phyloP scores from a whole-genome alignment of 108 stramenopile genomes.

The Mayamaea pseudoterrestris region DNA sequence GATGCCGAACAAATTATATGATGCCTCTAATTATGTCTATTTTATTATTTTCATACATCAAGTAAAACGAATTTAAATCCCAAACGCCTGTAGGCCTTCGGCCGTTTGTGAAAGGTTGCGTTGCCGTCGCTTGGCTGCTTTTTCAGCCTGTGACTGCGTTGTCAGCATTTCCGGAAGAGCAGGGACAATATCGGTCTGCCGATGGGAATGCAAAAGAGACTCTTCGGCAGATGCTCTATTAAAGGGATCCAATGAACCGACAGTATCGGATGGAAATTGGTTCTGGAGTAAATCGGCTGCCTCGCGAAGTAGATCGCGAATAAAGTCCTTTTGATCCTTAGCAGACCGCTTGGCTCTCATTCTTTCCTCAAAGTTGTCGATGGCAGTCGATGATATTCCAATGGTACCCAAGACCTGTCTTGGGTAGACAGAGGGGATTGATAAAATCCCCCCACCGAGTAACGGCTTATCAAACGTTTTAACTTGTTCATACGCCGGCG shows the following conservation, averaged over 20 bases:
- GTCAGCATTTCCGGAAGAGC: slow-evolving; percentile 69
- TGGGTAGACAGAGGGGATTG: slow-evolving; percentile 52
- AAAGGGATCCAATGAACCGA: slow-evolving; percentile 30
- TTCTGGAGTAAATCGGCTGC: slow-evolving; percentile 65
- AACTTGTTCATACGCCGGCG: slow-evolving; percentile 52
- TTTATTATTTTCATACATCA: too few species aligned
- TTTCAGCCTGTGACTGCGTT: slow-evolving; percentile 45
- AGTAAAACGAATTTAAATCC: too few species aligned
- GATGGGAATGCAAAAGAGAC: slow-evolving; percentile 45
- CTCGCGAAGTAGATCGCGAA: slow-evolving; percentile 60
- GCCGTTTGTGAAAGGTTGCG: too few species aligned
- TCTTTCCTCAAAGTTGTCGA: slow-evolving; percentile 43
- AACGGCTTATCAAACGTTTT: slow-evolving; percentile 64
- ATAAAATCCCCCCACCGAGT: slow-evolving; percentile 76
- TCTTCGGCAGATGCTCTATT: slow-evolving; percentile 54
- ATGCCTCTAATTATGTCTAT: too few species aligned
- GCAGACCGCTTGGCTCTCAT: slow-evolving; percentile 59
- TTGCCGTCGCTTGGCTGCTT: slow-evolving; percentile 3
- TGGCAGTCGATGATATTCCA: slow-evolving; percentile 39
- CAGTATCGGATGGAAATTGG: slow-evolving; percentile 9
- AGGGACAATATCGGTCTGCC: slow-evolving; percentile 21
- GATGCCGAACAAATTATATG: too few species aligned
- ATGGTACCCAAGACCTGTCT: slow-evolving; percentile 50
- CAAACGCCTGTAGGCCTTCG: too few species aligned
- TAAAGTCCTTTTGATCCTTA: slow-evolving; percentile 76